Conservation (phyloP, 148 eudicot species). For the Oxyria digyna region DNA sequence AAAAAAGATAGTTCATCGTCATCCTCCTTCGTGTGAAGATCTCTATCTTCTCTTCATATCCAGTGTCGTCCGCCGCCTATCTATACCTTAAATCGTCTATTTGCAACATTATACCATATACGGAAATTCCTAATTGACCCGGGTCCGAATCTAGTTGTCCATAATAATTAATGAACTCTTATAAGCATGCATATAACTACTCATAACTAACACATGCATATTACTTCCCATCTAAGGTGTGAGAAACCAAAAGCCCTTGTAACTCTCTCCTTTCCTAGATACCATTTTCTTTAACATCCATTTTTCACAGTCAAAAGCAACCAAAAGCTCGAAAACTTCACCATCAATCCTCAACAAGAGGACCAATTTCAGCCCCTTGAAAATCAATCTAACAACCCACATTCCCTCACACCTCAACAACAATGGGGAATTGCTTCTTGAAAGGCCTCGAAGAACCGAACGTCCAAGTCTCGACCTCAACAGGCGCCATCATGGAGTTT, state of each 20-base stretch:
- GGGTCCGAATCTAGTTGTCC: too few relatives aligned
- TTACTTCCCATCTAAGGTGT: neutral
- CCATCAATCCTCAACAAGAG: conserved; percentile 2
- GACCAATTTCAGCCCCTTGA: neutral
- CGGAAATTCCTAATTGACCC: too few relatives aligned
- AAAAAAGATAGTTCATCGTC: too few relatives aligned
- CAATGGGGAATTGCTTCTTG: conserved; percentile 79
- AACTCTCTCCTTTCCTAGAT: neutral
- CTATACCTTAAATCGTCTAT: too few relatives aligned
- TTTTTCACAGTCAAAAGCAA: neutral
- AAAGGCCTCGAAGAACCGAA: conserved; percentile 27
- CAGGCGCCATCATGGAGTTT: conserved; percentile 89
- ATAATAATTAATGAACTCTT: neutral
- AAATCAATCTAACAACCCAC: neutral
- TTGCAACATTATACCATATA: too few relatives aligned
- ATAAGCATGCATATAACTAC: neutral
- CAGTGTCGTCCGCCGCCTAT: too few relatives aligned
- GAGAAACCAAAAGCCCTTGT: neutral
- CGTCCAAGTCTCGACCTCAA: conserved; percentile 49
- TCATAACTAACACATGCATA: neutral
- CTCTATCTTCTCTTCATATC: too few relatives aligned
- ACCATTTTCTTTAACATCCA: neutral
- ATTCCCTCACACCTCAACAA: neutral
- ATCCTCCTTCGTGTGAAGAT: too few relatives aligned
- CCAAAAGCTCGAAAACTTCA: neutral